phyloP scores from a whole-genome alignment of 1,284 basidiomycete genomes.

The Malassezia arunalokei region DNA sequence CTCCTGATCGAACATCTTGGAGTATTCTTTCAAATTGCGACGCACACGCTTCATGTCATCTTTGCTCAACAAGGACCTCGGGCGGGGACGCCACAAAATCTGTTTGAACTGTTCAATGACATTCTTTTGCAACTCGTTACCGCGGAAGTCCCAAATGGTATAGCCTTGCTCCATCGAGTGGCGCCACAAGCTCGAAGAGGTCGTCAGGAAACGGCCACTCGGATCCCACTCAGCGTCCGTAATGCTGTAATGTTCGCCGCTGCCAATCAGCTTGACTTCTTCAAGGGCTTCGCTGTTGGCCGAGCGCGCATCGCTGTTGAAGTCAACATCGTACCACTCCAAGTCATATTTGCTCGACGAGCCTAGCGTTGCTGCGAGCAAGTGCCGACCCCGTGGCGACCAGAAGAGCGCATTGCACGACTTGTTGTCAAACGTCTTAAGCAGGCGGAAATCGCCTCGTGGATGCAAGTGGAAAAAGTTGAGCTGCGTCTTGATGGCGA shows the following conservation, averaged over 20 bases:
- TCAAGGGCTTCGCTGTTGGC: slow-evolving; percentile 60
- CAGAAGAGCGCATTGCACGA: slow-evolving; percentile 91
- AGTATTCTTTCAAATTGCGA: slow-evolving; percentile 82
- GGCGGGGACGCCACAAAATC: slow-evolving; percentile 93
- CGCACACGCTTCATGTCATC: slow-evolving; percentile 79
- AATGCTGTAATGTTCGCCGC: slow-evolving; percentile 92
- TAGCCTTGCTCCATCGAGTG: slow-evolving; percentile 93
- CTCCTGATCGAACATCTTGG: slow-evolving; percentile 85
- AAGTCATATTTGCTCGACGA: slow-evolving; percentile 90
- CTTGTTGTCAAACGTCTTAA: slow-evolving; percentile 70
- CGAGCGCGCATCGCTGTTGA: slow-evolving; percentile 56
- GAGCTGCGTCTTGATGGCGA: slow-evolving; percentile 88
- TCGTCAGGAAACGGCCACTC: slow-evolving; percentile 81
- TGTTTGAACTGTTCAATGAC: slow-evolving; percentile 95
- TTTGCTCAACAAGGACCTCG: slow-evolving; percentile 70
- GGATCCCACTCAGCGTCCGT: slow-evolving; percentile 99
- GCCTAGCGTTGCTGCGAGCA: slow-evolving; percentile 88
- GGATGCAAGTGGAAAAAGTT: slow-evolving; percentile 92
- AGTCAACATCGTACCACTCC: slow-evolving; percentile 98
- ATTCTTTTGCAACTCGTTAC: slow-evolving; percentile 76
- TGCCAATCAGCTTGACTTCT: slow-evolving; percentile 68
- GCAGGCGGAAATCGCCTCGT: slow-evolving; percentile 87
- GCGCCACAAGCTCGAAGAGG: slow-evolving; percentile 87
- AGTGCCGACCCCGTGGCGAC: slow-evolving; percentile 92
- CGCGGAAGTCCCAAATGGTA: slow-evolving; percentile 94